Evolutionary conservation across 2,329 filamentous ascomycete species (phyloP).

Genomic region (Cladosporium colombiae): DNA sequence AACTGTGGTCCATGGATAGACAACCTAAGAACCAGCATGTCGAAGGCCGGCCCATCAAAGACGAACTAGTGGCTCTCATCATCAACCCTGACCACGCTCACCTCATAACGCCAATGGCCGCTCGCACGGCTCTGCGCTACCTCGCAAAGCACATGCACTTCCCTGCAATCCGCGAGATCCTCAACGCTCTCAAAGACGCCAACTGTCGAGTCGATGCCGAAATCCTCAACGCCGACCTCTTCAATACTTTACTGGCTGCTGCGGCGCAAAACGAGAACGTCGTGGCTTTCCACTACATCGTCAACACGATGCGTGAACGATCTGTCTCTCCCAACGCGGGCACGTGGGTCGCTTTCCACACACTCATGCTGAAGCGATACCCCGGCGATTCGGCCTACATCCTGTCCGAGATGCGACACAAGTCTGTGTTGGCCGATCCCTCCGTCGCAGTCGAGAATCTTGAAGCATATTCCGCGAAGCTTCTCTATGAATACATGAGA

Average conservation of each 20-base stretch:
- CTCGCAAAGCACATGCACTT: slow-evolving; percentile 25
- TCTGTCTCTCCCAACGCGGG: slow-evolving; percentile 23
- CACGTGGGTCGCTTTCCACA: slow-evolving; percentile 32
- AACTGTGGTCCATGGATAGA: background rate
- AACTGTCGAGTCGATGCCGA: slow-evolving; percentile 22
- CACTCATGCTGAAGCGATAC: slow-evolving; percentile 25
- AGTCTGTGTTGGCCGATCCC: slow-evolving; percentile 27
- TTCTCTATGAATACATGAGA: slow-evolving; percentile 21
- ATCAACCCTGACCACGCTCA: background rate
- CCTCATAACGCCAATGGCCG: slow-evolving; percentile 24
- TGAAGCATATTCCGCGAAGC: slow-evolving; percentile 21
- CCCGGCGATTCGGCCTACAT: slow-evolving; percentile 22
- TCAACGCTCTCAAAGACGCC: slow-evolving; percentile 23
- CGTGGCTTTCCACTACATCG: slow-evolving; percentile 31
- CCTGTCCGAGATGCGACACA: slow-evolving; percentile 27
- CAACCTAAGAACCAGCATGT: background rate
- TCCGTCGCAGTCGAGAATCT: slow-evolving; percentile 21
- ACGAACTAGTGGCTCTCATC: slow-evolving; percentile 4
- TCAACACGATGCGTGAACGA: slow-evolving; percentile 30
- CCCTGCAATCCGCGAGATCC: slow-evolving; percentile 25
- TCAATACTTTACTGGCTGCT: slow-evolving; percentile 28
- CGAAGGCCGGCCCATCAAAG: slow-evolving; percentile 3
- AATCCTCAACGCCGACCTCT: slow-evolving; percentile 29
- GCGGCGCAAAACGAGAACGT: slow-evolving; percentile 29
- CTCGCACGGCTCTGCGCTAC: slow-evolving; percentile 27